phyloP scores from a whole-genome alignment of 768 basidiomycete species.

The Tylopilus balloui region DNA sequence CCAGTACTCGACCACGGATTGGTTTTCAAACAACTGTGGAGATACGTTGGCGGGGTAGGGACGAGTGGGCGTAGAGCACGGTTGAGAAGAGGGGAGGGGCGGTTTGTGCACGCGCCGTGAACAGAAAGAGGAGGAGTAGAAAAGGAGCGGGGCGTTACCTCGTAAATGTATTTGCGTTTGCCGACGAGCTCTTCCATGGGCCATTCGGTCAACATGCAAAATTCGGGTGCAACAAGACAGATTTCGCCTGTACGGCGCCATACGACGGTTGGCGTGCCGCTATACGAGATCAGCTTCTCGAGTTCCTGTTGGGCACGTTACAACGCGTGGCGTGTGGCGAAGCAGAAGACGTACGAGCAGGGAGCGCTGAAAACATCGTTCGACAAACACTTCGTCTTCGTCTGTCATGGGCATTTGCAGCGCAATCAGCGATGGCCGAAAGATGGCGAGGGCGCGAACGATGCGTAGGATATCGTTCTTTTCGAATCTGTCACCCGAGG shows the following conservation, averaged over 20 bases:
- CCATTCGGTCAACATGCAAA: slow-evolving; percentile 92
- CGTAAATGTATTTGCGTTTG: slow-evolving; percentile 44
- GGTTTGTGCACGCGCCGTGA: slow-evolving; percentile 11
- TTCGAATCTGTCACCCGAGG: slow-evolving; percentile 66
- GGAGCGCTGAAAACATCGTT: slow-evolving; percentile 92
- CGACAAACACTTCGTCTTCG: slow-evolving; percentile 95
- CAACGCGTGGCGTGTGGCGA: not conserved
- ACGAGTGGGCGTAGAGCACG: not conserved
- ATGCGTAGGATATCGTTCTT: slow-evolving; percentile 94
- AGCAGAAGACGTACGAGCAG: slow-evolving; percentile 56
- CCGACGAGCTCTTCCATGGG: slow-evolving; percentile 74
- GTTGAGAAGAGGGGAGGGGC: not conserved
- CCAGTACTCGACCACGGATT: slow-evolving; percentile 93
- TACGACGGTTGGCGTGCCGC: slow-evolving; percentile 94
- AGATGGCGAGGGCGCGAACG: slow-evolving; percentile 90
- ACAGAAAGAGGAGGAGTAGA: slow-evolving; percentile 17
- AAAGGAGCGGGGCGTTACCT: slow-evolving; percentile 27
- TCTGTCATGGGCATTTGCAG: slow-evolving; percentile 96
- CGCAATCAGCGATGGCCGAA: slow-evolving; percentile 94
- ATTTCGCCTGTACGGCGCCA: slow-evolving; percentile 99
- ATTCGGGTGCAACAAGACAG: slow-evolving; percentile 93
- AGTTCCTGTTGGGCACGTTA: slow-evolving; percentile 61
- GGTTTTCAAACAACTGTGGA: slow-evolving; percentile 83
- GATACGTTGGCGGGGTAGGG: not conserved
- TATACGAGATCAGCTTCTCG: slow-evolving; percentile 95